A percentile compares a stretch with the other conserved stretches of the same genome.
Evolutionary conservation across 805 yeast species (phyloP).

Genomic region (Hanseniaspora pseudoguilliermondii): DNA sequence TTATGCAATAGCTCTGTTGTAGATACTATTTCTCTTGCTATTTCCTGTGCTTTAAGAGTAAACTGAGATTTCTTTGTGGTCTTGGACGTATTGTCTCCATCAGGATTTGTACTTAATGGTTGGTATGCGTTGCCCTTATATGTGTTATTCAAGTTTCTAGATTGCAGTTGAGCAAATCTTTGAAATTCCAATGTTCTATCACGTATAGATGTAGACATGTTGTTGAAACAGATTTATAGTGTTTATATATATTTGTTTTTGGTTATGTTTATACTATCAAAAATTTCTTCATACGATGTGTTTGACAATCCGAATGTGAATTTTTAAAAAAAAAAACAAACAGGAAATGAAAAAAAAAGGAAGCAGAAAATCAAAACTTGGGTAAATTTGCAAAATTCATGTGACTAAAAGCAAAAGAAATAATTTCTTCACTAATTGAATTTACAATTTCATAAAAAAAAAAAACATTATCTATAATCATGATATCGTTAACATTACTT

Average conservation of each 20-base stretch:
- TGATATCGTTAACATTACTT: no score
- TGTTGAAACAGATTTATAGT: background rate
- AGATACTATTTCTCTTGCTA: conserved; percentile 79
- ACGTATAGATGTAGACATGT: conserved; percentile 29
- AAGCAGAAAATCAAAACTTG: no score
- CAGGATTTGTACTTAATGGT: conserved; percentile 1
- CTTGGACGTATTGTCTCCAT: conserved; percentile 18
- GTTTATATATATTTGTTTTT: background rate
- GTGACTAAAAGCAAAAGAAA: no score
- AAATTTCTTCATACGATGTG: no score
- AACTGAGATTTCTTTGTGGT: conserved; percentile 34
- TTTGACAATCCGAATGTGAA: no score
- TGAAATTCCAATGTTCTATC: conserved; percentile 89
- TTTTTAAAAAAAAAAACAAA: no score
- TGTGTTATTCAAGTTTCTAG: conserved; percentile 37
- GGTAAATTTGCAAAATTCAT: no score
- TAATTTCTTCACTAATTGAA: no score
- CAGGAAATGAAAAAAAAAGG: background rate
- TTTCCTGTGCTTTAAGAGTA: conserved; percentile 56
- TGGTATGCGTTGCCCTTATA: background rate
- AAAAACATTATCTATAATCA: no score
- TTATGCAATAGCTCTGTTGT: conserved; percentile 71
- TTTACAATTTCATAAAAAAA: no score
- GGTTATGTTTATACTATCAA: no score
- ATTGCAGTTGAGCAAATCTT: conserved; percentile 71